Evolutionary conservation across 2,329 filamentous ascomycete genomes (phyloP).

Genomic region (Pestalotiopsis sp.): DNA sequence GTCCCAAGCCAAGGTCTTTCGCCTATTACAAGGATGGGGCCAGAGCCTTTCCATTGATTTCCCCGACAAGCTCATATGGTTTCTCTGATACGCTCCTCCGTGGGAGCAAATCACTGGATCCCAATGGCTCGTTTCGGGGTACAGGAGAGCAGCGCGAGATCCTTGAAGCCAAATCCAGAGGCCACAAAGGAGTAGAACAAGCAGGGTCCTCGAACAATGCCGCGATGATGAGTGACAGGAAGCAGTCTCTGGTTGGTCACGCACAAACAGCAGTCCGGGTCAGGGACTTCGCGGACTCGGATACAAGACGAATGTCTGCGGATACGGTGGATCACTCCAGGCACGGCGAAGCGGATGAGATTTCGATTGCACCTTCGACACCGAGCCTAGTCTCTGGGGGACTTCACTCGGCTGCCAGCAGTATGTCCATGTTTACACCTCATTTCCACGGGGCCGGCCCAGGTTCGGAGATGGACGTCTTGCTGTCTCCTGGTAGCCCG

Average conservation of each 20-base stretch:
- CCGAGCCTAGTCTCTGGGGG: conserved; percentile 29
- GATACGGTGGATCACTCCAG: not conserved
- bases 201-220: not conserved
- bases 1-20: not conserved
- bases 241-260: not conserved
- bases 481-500: not conserved
- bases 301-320: not conserved
- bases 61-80: conserved; percentile 1
- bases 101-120: not conserved
- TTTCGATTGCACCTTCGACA: conserved; percentile 26
- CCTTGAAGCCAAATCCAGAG: not conserved
- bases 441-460: conserved; percentile 20
- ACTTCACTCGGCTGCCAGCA: conserved; percentile 29
- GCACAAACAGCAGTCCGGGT: not conserved
- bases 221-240: not conserved
- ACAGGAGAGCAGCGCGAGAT: not conserved
- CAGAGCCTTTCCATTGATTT: conserved; percentile 6
- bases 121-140: not conserved
- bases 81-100: not conserved
- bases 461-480: conserved; percentile 9
- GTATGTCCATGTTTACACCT: conserved; percentile 29
- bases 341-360: conserved; percentile 9
- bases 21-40: not conserved
- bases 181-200: not conserved
- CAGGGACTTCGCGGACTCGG: not conserved